Percentiles rank a stretch among this genome's conserved stretches.
Conservation (phyloP, 176 grass and related monocot genomes). For the Triticum aestivum region IWGSC_CS_RefSeq_v2.1 NC_057812.1:334953166-334953665, state of each 20-base stretch:
- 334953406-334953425: conserved; percentile 73
- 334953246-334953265: not conserved
- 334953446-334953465: conserved; percentile 1
- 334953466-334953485: conserved; percentile 8
- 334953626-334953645: not conserved
- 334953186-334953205: not conserved
- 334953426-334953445: conserved; percentile 16
- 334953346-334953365: conserved; percentile 92
- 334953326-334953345: conserved; percentile 96
- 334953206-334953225: conserved; percentile 15
- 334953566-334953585: conserved; percentile 97
- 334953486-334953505: conserved; percentile 29
- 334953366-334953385: conserved; percentile 81
- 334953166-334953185: not conserved
- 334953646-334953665: conserved; percentile 25
- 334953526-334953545: conserved; percentile 80
- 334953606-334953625: not conserved
- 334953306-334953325: conserved; percentile 60
- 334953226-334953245: conserved; percentile 6
- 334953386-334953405: conserved; percentile 91
- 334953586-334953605: conserved; percentile 40
- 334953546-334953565: conserved; percentile 77
- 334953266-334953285: conserved; percentile 17
- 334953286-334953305: not conserved
- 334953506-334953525: conserved; percentile 95